These are phyloP conservation scores for Aspergillus aculeatinus DNA, from an alignment of 2,329 filamentous ascomycete species.

Conservation along the genomic window DNA sequence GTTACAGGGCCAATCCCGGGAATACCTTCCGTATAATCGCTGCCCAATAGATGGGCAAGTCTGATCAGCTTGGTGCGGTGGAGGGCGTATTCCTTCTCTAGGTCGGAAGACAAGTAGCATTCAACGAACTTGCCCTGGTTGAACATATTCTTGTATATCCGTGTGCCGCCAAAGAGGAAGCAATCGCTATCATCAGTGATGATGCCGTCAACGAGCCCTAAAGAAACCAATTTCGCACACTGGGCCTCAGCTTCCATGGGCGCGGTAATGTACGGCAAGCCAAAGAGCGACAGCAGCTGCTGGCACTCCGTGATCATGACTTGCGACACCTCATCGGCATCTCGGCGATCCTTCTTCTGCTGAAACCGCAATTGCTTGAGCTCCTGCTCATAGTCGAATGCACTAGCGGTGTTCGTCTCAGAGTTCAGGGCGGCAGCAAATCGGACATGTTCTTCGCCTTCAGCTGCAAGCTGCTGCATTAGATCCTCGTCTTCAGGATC, in stretches of 20 bases:
- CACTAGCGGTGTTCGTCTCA: slow-evolving; percentile 67
- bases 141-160: slow-evolving; percentile 99
- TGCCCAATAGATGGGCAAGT: slow-evolving; percentile 86
- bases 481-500: slow-evolving; percentile 93
- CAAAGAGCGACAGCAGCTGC: slow-evolving; percentile 83
- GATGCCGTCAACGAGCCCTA: slow-evolving; percentile 93
- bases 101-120: slow-evolving; percentile 80
- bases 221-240: slow-evolving; percentile 81
- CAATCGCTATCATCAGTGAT: slow-evolving; percentile 97
- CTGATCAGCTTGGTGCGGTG: slow-evolving; percentile 84
- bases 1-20: slow-evolving; percentile 91
- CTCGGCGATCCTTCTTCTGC: slow-evolving; percentile 92
- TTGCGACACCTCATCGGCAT: slow-evolving; percentile 94
- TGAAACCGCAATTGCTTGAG: slow-evolving; percentile 84
- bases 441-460: slow-evolving; percentile 89
- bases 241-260: slow-evolving; percentile 99
- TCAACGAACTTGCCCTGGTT: slow-evolving; percentile 97
- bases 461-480: slow-evolving; percentile 77
- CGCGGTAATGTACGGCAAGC: slow-evolving; percentile 92
- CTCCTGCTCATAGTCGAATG: slow-evolving; percentile 80
- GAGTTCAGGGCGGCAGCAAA: slow-evolving; percentile 87
- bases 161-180: slow-evolving; percentile 92
- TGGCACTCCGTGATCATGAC: slow-evolving; percentile 97
- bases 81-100: slow-evolving; percentile 86
- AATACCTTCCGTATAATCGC: slow-evolving; percentile 92